phyloP scores from a whole-genome alignment of 805 yeast genomes.

The Starmerella powellii region DNA sequence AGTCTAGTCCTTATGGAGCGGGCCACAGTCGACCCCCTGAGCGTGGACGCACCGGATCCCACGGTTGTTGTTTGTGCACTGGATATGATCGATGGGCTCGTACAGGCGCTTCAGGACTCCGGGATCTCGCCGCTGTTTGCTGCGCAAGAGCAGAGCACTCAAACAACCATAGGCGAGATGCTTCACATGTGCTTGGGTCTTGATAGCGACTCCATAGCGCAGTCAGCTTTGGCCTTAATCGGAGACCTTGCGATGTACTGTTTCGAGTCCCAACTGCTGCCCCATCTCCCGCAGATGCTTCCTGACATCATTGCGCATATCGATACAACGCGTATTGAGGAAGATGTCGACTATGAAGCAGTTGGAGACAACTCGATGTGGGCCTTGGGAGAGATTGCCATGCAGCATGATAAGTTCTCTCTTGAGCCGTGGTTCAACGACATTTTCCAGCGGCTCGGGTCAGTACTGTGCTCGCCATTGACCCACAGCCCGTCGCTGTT shows the following conservation, averaged over 20 bases:
- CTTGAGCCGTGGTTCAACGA: slow-evolving; percentile 43
- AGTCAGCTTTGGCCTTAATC: slow-evolving; percentile 74
- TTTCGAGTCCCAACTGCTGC: slow-evolving; percentile 31
- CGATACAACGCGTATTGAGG: slow-evolving; percentile 33
- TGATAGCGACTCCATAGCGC: slow-evolving; percentile 75
- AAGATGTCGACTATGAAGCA: slow-evolving; percentile 40
- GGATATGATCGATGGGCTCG: slow-evolving; percentile 82
- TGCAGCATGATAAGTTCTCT: slow-evolving; percentile 35
- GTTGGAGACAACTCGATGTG: slow-evolving; percentile 85
- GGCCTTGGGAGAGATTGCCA: slow-evolving; percentile 80
- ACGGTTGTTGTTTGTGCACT: slow-evolving; percentile 82
- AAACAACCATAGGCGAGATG: slow-evolving; percentile 46
- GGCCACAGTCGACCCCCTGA: slow-evolving; percentile 47
- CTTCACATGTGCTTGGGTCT: slow-evolving; percentile 40
- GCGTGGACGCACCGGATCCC: slow-evolving; percentile 58
- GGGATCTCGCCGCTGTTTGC: slow-evolving; percentile 18
- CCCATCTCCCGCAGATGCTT: slow-evolving; percentile 28
- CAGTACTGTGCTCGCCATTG: slow-evolving; percentile 48
- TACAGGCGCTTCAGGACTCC: slow-evolving; percentile 54
- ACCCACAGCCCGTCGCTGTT: slow-evolving; percentile 40
- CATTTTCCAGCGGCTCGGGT: slow-evolving; percentile 44
- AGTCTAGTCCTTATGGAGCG: slow-evolving; percentile 57
- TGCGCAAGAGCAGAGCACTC: slow-evolving; percentile 25
- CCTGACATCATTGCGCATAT: slow-evolving; percentile 48
- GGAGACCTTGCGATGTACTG: slow-evolving; percentile 76